phyloP scores from a whole-genome alignment of 2,329 filamentous ascomycete genomes.

The Graphilbum sp. region DNA sequence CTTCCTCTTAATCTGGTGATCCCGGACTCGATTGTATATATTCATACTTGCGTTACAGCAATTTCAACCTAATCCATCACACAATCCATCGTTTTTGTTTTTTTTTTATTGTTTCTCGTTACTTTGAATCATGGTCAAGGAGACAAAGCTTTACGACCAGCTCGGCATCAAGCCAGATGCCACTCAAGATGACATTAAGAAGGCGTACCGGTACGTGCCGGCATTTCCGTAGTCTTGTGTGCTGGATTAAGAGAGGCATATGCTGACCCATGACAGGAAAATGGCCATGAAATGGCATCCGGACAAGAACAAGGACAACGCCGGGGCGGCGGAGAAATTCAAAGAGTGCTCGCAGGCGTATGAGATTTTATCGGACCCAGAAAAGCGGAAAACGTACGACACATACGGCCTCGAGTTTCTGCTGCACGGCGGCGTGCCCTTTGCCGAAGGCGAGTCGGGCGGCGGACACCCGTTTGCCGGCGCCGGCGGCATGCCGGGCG shows the following conservation, averaged over 20 bases:
- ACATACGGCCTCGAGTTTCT: slow-evolving; percentile 89
- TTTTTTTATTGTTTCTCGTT: neutral
- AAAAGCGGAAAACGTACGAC: slow-evolving; percentile 93
- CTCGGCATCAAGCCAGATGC: slow-evolving; percentile 66
- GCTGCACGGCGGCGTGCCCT: slow-evolving; percentile 56
- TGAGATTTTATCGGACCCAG: slow-evolving; percentile 91
- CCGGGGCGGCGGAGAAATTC: slow-evolving; percentile 78
- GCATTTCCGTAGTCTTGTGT: too few species aligned
- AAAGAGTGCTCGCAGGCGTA: slow-evolving; percentile 97
- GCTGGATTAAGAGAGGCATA: too few species aligned
- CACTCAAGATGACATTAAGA: slow-evolving; percentile 89
- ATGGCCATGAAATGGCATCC: slow-evolving; percentile 83
- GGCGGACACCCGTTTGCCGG: slow-evolving; percentile 45
- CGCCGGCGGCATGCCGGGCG: slow-evolving; percentile 25
- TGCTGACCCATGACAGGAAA: too few species aligned
- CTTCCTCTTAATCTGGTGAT: neutral
- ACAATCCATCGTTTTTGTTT: neutral
- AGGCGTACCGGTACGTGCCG: slow-evolving; percentile 79
- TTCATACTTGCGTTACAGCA: too few species aligned
- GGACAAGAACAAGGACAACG: slow-evolving; percentile 94
- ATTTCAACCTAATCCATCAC: neutral
- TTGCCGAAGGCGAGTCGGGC: slow-evolving; percentile 20
- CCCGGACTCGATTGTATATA: too few species aligned
- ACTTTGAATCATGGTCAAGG: slow-evolving; percentile 17
- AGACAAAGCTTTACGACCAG: slow-evolving; percentile 59